Conservation (phyloP, 1,284 basidiomycete genomes). For the Marasmius sp. region DNA sequence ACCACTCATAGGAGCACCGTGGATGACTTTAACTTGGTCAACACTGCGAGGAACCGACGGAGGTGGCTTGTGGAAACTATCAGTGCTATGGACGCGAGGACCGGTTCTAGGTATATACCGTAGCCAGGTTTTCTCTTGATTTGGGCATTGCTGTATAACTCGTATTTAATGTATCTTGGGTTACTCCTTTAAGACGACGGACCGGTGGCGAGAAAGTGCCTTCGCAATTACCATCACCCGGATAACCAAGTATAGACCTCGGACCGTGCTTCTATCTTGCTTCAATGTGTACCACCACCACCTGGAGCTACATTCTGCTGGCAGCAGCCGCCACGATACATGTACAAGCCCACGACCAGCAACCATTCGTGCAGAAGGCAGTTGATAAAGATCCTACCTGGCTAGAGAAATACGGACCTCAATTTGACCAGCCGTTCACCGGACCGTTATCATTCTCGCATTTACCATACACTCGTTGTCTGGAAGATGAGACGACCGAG, state of each 20-base stretch:
- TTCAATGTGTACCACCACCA: not conserved
- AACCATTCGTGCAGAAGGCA: not conserved
- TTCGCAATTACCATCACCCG: too few species aligned
- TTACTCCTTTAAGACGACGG: too few species aligned
- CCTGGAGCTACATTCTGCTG: not conserved
- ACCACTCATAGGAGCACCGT: slow-evolving; percentile 25
- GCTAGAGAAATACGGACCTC: slow-evolving; percentile 63
- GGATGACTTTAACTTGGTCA: slow-evolving; percentile 29
- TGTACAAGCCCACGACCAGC: not conserved
- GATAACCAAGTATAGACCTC: too few species aligned
- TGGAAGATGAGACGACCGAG: slow-evolving; percentile 51
- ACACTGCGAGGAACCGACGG: slow-evolving; percentile 35
- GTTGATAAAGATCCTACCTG: slow-evolving; percentile 36
- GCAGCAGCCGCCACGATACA: not conserved
- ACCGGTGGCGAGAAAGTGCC: too few species aligned
- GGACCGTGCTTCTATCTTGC: too few species aligned
- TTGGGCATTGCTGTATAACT: not conserved
- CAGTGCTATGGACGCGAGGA: slow-evolving; percentile 37
- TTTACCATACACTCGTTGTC: slow-evolving; percentile 65
- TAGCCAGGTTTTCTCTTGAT: not conserved
- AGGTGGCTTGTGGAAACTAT: slow-evolving; percentile 38
- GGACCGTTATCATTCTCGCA: slow-evolving; percentile 77
- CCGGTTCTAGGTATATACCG: slow-evolving; percentile 5
- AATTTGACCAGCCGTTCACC: slow-evolving; percentile 67
- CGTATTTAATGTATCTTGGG: too few species aligned